Conservation (phyloP, 73 alveolate species). For the Paramecium sonneborni region DNA sequence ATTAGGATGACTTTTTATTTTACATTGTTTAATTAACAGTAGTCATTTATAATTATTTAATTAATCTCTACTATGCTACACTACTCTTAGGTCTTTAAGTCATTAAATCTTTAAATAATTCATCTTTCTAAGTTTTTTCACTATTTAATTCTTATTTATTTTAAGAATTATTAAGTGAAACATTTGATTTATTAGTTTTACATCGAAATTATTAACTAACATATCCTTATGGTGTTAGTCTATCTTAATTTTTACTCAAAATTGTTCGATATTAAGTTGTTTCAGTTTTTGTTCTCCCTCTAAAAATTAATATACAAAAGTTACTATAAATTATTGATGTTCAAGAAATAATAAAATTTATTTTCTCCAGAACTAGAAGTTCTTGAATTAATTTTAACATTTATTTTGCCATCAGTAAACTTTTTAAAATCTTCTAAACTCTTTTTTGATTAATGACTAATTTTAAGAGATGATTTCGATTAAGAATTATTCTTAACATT, state of each 20-base stretch:
- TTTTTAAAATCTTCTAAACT: slow-evolving; percentile 13
- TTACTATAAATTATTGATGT: not conserved
- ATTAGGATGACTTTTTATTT: not conserved
- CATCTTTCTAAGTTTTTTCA: not conserved
- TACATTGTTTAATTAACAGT: not conserved
- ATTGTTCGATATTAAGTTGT: not conserved
- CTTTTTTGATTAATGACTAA: not conserved
- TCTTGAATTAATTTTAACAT: not conserved
- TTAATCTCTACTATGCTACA: not conserved
- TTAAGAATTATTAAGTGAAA: not conserved
- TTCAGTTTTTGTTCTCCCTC: slow-evolving; percentile 36
- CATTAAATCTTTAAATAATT: not conserved
- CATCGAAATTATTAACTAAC: not conserved
- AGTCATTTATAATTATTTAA: not conserved
- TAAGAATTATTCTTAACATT: not conserved
- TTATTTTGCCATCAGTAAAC: not conserved
- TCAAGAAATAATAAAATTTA: not conserved
- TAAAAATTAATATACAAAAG: not conserved
- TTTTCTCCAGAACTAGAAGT: not conserved
- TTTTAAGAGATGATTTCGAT: not conserved
- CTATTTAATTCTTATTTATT: not conserved
- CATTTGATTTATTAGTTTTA: slow-evolving; percentile 1
- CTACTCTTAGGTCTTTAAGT: slow-evolving; percentile 15
- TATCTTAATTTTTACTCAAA: slow-evolving; percentile 5
- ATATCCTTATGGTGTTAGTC: not conserved